Evolutionary conservation across 2,329 filamentous ascomycete species (phyloP).

Genomic region (Pseudopithomyces chartarum): DNA sequence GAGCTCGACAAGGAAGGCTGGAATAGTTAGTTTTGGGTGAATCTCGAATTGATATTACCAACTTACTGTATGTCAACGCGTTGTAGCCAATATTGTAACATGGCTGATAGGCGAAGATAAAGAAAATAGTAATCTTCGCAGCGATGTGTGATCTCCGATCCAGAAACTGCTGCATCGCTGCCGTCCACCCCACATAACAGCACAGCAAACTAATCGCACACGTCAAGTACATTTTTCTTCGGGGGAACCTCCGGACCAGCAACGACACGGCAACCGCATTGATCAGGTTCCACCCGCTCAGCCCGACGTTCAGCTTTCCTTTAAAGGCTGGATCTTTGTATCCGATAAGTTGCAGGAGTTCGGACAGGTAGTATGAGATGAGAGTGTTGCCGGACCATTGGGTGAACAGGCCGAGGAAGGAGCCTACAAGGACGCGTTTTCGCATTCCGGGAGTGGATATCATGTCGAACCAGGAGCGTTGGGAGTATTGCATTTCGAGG

Average conservation of each 20-base stretch:
- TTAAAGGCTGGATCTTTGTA: conserved; percentile 52
- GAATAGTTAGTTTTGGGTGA: conserved; percentile 1
- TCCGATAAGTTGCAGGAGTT: conserved; percentile 64
- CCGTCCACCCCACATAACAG: conserved; percentile 43
- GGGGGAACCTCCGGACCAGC: conserved; percentile 59
- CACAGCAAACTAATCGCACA: conserved; percentile 39
- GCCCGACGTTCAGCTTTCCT: conserved; percentile 56
- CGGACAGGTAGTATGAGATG: conserved; percentile 67
- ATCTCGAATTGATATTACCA: neutral
- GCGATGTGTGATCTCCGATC: conserved; percentile 38
- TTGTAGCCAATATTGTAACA: conserved; percentile 68
- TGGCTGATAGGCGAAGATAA: conserved; percentile 53
- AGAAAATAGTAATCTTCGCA: conserved; percentile 56
- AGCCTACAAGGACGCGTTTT: conserved; percentile 64
- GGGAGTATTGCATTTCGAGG: conserved; percentile 57
- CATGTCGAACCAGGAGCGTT: conserved; percentile 65
- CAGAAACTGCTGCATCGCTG: conserved; percentile 58
- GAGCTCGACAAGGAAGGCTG: conserved; percentile 57
- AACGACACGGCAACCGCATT: conserved; percentile 61
- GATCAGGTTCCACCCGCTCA: conserved; percentile 63
- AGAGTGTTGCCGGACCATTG: conserved; percentile 69
- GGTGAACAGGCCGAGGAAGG: conserved; percentile 68
- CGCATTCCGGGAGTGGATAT: conserved; percentile 66
- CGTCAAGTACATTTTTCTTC: conserved; percentile 60
- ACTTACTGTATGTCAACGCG: conserved; percentile 62